Evolutionary conservation across 2,329 filamentous ascomycete genomes (phyloP).

Genomic region (Fusarium verticillioides): DNA sequence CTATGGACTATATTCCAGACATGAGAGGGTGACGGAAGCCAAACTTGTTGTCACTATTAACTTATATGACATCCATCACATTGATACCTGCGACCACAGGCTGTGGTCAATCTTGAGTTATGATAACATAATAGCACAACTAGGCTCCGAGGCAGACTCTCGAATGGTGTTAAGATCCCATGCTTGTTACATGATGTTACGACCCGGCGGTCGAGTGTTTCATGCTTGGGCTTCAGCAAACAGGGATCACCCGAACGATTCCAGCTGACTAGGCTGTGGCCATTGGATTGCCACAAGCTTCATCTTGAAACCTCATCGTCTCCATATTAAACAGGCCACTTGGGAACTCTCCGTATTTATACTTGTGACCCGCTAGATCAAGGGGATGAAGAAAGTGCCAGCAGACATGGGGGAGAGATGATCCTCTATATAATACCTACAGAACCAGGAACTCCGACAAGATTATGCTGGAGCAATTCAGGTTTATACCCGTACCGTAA

Average conservation of each 20-base stretch:
- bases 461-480: not conserved
- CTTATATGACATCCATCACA: not conserved
- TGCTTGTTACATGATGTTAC: constrained; percentile 8
- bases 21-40: not conserved
- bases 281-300: constrained; percentile 7
- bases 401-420: not conserved
- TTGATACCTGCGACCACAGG: not conserved
- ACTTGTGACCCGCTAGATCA: not conserved
- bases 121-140: not conserved
- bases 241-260: constrained; percentile 15
- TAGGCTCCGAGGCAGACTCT: not conserved
- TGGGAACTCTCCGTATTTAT: constrained; percentile 5
- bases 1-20: not conserved
- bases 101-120: constrained; percentile 6
- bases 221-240: constrained; percentile 9
- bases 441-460: not conserved
- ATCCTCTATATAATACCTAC: not conserved
- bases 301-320: constrained; percentile 16
- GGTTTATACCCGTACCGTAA: not conserved
- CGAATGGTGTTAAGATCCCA: not conserved
- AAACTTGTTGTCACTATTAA: not conserved
- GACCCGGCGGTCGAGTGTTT: constrained; percentile 1
- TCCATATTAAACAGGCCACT: constrained; percentile 37
- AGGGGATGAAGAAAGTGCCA: not conserved
- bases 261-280: constrained; percentile 1